These are phyloP conservation scores for Candida jianshihensis DNA, from an alignment of 805 yeast species.

Conservation along the genomic window DNA sequence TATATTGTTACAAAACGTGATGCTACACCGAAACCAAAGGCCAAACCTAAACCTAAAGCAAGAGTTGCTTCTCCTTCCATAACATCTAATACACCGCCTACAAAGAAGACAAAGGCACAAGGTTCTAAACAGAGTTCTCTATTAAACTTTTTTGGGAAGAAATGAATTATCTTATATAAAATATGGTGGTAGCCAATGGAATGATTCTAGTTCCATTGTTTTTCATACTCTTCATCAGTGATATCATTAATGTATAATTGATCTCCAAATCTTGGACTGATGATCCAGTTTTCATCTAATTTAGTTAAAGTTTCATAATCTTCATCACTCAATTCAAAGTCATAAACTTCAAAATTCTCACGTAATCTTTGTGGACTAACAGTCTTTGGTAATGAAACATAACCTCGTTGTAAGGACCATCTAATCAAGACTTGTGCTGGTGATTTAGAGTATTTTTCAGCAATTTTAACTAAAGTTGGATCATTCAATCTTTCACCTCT, in stretches of 20 bases:
- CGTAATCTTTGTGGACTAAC: conserved; percentile 42
- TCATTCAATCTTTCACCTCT: conserved; percentile 52
- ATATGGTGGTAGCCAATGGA: too few relatives aligned
- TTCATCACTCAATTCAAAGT: conserved; percentile 35
- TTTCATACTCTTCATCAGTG: conserved; percentile 5
- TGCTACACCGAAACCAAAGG: conserved; percentile 11
- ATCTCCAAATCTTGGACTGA: conserved; percentile 4
- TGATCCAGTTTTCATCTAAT: conserved; percentile 5
- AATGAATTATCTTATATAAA: conserved; percentile 7
- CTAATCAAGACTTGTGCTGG: conserved; percentile 58
- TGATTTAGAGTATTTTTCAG: conserved; percentile 40
- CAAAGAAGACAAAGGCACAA: conserved; percentile 9
- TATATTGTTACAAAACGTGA: conserved; percentile 33
- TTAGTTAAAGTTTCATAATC: conserved; percentile 19
- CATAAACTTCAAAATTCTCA: conserved; percentile 47
- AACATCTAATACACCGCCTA: conserved; percentile 1
- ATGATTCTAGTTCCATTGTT: not conserved
- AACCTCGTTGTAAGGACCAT: conserved; percentile 69
- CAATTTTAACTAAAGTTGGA: conserved; percentile 41
- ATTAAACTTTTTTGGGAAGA: conserved; percentile 42
- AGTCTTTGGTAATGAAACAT: conserved; percentile 65
- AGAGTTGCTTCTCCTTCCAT: not conserved
- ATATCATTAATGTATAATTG: conserved; percentile 5
- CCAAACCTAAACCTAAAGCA: conserved; percentile 17
- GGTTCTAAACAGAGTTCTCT: conserved; percentile 32